These are phyloP conservation scores for Aspergillus affinis DNA, from an alignment of 495 filamentous ascomycete genomes.

Conservation along the genomic window DNA sequence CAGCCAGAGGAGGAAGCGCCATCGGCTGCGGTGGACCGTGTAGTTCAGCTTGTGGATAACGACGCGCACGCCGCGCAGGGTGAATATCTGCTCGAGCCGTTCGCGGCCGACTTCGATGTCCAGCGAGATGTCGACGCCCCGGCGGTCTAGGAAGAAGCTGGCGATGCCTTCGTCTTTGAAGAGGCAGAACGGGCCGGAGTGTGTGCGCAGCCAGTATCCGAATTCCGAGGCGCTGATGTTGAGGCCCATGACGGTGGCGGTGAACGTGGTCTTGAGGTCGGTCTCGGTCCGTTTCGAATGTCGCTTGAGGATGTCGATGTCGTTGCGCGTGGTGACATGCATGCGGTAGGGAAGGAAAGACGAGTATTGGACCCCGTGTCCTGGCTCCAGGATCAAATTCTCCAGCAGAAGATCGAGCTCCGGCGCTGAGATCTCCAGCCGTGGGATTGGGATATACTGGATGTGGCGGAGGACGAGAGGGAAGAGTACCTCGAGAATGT, in stretches of 20 bases:
- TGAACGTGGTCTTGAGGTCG: constrained; percentile 65
- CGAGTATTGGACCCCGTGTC: constrained; percentile 75
- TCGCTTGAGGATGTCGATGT: constrained; percentile 80
- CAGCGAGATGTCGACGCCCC: constrained; percentile 81
- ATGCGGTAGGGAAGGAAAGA: constrained; percentile 89
- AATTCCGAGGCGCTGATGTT: constrained; percentile 81
- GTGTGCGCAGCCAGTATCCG: constrained; percentile 73
- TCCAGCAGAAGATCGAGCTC: constrained; percentile 83
- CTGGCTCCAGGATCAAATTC: constrained; percentile 88
- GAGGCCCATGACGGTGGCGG: constrained; percentile 74
- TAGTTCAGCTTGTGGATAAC: constrained; percentile 86
- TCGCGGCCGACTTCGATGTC: constrained; percentile 78
- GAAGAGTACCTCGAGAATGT: constrained; percentile 74
- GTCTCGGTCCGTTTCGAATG: constrained; percentile 67
- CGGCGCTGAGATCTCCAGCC: constrained; percentile 79
- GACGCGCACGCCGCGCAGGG: constrained; percentile 71
- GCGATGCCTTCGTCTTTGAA: constrained; percentile 81
- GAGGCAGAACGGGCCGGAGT: constrained; percentile 64
- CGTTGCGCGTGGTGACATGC: constrained; percentile 77
- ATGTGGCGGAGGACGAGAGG: constrained; percentile 73
- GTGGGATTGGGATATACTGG: constrained; percentile 85
- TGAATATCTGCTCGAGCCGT: constrained; percentile 74
- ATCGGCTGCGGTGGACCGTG: constrained; percentile 68
- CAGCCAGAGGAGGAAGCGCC: constrained; percentile 75
- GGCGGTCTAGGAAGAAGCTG: constrained; percentile 77